Conservation (phyloP, 2,329 filamentous ascomycete genomes). For the Sphaerulina populicola region DNA sequence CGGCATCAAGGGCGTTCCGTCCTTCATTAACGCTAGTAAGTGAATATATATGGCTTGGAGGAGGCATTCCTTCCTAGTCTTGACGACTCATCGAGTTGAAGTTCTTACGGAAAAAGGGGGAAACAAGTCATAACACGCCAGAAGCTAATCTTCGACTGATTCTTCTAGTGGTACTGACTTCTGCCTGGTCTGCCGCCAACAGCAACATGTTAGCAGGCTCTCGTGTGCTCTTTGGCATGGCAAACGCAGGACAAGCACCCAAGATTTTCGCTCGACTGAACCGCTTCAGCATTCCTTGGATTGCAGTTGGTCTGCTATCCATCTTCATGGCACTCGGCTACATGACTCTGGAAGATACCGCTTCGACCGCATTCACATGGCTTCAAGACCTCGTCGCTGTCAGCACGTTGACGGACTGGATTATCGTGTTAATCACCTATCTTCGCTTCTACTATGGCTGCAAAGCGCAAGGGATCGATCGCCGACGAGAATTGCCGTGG, state of each 20-base stretch:
- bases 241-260: slow-evolving; percentile 41
- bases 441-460: slow-evolving; percentile 22
- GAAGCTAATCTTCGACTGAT: no score
- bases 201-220: slow-evolving; percentile 31
- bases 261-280: slow-evolving; percentile 32
- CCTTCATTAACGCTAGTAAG: slow-evolving; percentile 53
- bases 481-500: slow-evolving; percentile 23
- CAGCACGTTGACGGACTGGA: slow-evolving; percentile 24
- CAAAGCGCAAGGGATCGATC: slow-evolving; percentile 24
- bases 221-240: slow-evolving; percentile 19
- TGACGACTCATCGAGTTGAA: no score
- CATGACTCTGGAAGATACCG: slow-evolving; percentile 19
- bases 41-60: no score
- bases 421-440: slow-evolving; percentile 23
- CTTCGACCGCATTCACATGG: slow-evolving; percentile 26
- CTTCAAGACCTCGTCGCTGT: slow-evolving; percentile 27
- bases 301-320: slow-evolving; percentile 11
- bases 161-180: slow-evolving; percentile 46
- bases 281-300: slow-evolving; percentile 17
- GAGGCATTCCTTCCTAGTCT: no score
- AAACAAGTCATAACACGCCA: no score
- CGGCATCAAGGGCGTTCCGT: slow-evolving; percentile 52
- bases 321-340: slow-evolving; percentile 19
- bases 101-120: no score
- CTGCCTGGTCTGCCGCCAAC: slow-evolving; percentile 52